Base-by-base conservation (phyloP, 192 early-diverging fungal genomes). In the Backusella circina region DNA sequence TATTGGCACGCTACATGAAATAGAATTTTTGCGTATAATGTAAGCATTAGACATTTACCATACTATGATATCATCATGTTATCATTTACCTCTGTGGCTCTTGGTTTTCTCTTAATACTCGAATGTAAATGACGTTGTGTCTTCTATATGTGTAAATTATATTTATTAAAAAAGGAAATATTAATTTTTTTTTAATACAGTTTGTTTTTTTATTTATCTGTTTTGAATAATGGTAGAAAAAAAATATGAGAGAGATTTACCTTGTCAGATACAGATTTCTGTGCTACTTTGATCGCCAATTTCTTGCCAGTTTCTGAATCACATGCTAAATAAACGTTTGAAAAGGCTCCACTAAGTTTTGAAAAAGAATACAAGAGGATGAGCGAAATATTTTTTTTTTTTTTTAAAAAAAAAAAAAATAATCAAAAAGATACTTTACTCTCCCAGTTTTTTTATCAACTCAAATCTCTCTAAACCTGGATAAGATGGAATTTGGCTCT, bases 281-380 rank as follows among this genome's bases (percentile, higher is more conserved):
- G 85, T 13, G 94, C 93, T 5, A 94, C 90, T 86, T 96, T 96
- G 81, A 96, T 88, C 7, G 94, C 95, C 30, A 96, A 94, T 44
- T 90, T 82, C 32, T 87, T 72, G 21, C 90, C 84, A n/a, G 89
- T 85, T 72, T 83, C 78, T 26, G 77, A 85, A 71, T 92, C 91
- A 57, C 83, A 67, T 1, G 92, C 95, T 71, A 88, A 85, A 85
- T 94, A 95, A 5, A 96, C 95, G 75, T 90, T 92, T 74, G 91
- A 92, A 83, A 96, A 96, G 18, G 95, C 95, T 44, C 95, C 94
- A 82, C 93, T 94, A 86, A 50, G 65, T 41, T 41, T 41, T 65
- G 54, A 70, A 74, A 33, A 37, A 44, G 36, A 30, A 41, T 41
- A 13, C 35, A 35, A 61, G 31, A 1, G 6, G 44, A 3, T 32